These are phyloP conservation scores for Nematocida parisii DNA, from an alignment of 371 early-diverging fungal species.

Conservation along the genomic window DNA sequence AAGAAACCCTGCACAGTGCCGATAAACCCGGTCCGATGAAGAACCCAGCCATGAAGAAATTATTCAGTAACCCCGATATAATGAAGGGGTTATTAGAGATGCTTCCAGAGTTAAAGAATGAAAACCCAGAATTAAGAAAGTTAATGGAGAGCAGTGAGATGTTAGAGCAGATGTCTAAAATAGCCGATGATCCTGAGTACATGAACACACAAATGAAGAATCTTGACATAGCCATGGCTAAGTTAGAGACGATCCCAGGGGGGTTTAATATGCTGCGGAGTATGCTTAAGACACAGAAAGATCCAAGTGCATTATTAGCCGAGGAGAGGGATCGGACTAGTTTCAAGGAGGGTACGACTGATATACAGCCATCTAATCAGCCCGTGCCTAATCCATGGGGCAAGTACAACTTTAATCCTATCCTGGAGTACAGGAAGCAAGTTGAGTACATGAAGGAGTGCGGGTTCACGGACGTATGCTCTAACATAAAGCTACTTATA, in stretches of 20 bases:
- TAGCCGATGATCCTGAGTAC: constrained; percentile 68
- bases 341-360: constrained; percentile 55
- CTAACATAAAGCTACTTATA: constrained; percentile 75
- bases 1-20: neutral
- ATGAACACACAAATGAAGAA: constrained; percentile 69
- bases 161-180: constrained; percentile 68
- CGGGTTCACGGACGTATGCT: constrained; percentile 76
- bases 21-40: constrained; percentile 37
- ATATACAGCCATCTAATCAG: constrained; percentile 17
- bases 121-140: constrained; percentile 64
- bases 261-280: constrained; percentile 69
- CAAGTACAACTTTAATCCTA: constrained; percentile 56
- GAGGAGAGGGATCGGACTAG: constrained; percentile 33
- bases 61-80: constrained; percentile 66
- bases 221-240: constrained; percentile 70
- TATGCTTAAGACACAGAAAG: constrained; percentile 68
- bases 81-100: constrained; percentile 67
- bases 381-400: constrained; percentile 60
- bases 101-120: constrained; percentile 67
- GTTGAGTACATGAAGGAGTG: constrained; percentile 76
- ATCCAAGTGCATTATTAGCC: constrained; percentile 57
- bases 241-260: constrained; percentile 70
- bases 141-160: constrained; percentile 66
- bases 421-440: constrained; percentile 72
- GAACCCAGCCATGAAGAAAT: constrained; percentile 65